Percentiles rank a stretch among this genome's conserved stretches.
Conservation (phyloP, 1,139 yeast genomes). For the Hanseniaspora uvarum region DNA sequence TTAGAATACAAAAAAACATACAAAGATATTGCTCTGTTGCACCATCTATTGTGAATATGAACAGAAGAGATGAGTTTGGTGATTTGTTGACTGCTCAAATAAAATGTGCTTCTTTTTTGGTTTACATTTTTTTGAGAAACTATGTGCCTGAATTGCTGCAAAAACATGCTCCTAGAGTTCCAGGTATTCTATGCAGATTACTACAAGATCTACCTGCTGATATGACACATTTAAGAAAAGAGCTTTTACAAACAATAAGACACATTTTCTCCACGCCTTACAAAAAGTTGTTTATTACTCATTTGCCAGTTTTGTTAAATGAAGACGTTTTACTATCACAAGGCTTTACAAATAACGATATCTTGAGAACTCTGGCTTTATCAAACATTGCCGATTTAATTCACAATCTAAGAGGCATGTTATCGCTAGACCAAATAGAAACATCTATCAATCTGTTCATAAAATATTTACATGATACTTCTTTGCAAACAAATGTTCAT, state of each 20-base stretch:
- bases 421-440: slow-evolving; percentile 77
- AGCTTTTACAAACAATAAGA: slow-evolving; percentile 83
- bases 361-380: slow-evolving; percentile 79
- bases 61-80: slow-evolving; percentile 68
- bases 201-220: slow-evolving; percentile 97
- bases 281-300: slow-evolving; percentile 71
- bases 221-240: slow-evolving; percentile 82
- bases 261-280: slow-evolving; percentile 87
- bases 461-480: slow-evolving; percentile 65
- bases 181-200: slow-evolving; percentile 74
- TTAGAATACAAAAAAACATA: slow-evolving; percentile 36
- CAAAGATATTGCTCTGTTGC: slow-evolving; percentile 56
- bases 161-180: slow-evolving; percentile 60
- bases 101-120: slow-evolving; percentile 89
- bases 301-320: slow-evolving; percentile 73
- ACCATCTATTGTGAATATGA: slow-evolving; percentile 55
- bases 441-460: slow-evolving; percentile 80
- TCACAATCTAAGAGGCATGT: slow-evolving; percentile 79
- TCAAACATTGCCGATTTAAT: slow-evolving; percentile 93
- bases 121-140: slow-evolving; percentile 81
- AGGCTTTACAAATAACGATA: slow-evolving; percentile 83
- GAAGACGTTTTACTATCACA: slow-evolving; percentile 84
- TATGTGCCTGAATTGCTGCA: slow-evolving; percentile 58
- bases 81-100: slow-evolving; percentile 94
- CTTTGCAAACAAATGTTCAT: slow-evolving; percentile 82